Evolutionary conservation across 2,329 filamentous ascomycete genomes (phyloP).

Genomic region (Cadophora gregata): DNA sequence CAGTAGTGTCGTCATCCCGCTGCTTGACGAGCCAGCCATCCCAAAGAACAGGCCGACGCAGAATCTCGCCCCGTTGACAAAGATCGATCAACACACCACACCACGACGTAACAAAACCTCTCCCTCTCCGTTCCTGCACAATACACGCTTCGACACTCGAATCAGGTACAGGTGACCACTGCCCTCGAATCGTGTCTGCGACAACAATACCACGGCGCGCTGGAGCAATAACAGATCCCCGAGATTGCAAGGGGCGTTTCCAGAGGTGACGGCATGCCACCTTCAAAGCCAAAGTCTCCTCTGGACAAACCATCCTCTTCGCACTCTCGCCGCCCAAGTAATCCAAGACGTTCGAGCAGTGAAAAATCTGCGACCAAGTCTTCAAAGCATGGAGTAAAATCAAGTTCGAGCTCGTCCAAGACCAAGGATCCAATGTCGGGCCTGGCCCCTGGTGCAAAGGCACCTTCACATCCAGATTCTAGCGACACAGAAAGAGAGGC

Average conservation of each 20-base stretch:
- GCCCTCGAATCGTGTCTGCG: not conserved
- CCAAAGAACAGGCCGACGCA: conserved; percentile 5
- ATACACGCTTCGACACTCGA: not conserved
- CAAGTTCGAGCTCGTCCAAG: conserved; percentile 26
- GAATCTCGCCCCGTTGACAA: conserved; percentile 9
- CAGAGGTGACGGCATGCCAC: conserved; percentile 41
- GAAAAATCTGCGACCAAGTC: conserved; percentile 35
- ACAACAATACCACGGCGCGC: conserved; percentile 21
- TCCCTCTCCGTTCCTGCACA: not conserved
- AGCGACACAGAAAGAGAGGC: conserved; percentile 26
- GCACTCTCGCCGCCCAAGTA: conserved; percentile 36
- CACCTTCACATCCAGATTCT: conserved; percentile 31
- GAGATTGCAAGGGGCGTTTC: conserved; percentile 27
- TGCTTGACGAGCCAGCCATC: conserved; percentile 7
- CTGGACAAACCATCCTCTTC: conserved; percentile 42
- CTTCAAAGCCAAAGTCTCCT: conserved; percentile 44
- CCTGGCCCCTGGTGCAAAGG: conserved; percentile 31
- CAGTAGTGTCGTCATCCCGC: conserved; percentile 12
- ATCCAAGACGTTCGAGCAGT: conserved; percentile 37
- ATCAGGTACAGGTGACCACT: not conserved
- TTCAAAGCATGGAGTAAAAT: conserved; percentile 42
- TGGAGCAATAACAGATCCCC: conserved; percentile 25
- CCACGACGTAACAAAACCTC: not conserved
- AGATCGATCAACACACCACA: conserved; percentile 7
- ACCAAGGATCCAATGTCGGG: conserved; percentile 39